These are phyloP conservation scores for Nitzschia inconspicua DNA, from an alignment of 108 stramenopile species.

Conservation along the genomic window DNA sequence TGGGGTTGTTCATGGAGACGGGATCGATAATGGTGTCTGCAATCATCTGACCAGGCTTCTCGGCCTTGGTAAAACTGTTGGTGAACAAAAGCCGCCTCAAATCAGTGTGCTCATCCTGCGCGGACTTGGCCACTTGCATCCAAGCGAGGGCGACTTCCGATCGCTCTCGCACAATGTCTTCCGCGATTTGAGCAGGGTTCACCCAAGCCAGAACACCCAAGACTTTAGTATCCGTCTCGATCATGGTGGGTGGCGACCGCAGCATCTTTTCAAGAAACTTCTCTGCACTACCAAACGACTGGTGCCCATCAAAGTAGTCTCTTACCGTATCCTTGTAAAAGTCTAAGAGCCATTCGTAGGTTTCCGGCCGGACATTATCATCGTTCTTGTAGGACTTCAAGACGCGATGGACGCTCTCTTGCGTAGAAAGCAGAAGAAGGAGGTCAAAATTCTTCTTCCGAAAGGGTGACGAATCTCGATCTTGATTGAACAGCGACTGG, in stretches of 20 bases:
- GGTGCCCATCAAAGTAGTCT: slow-evolving; percentile 71
- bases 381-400: slow-evolving; percentile 39
- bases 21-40: background rate
- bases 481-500: slow-evolving; percentile 41
- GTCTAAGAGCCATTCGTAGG: slow-evolving; percentile 48
- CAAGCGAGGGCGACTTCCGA: slow-evolving; percentile 60
- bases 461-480: slow-evolving; percentile 51
- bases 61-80: slow-evolving; percentile 8
- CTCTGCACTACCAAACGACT: slow-evolving; percentile 76
- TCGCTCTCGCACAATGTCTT: slow-evolving; percentile 56
- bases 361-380: slow-evolving; percentile 23
- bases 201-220: slow-evolving; percentile 41
- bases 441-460: slow-evolving; percentile 79
- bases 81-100: slow-evolving; percentile 45
- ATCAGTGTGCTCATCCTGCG: slow-evolving; percentile 55
- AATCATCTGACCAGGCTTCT: background rate
- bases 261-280: slow-evolving; percentile 73
- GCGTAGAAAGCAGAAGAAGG: slow-evolving; percentile 60
- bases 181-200: slow-evolving; percentile 8
- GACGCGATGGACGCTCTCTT: slow-evolving; percentile 71
- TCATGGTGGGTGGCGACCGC: slow-evolving; percentile 37
- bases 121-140: slow-evolving; percentile 40
- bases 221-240: slow-evolving; percentile 33
- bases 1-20: background rate
- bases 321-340: slow-evolving; percentile 56